Conservation (phyloP, 2,329 filamentous ascomycete genomes). For the Penicillium sp. region DNA sequence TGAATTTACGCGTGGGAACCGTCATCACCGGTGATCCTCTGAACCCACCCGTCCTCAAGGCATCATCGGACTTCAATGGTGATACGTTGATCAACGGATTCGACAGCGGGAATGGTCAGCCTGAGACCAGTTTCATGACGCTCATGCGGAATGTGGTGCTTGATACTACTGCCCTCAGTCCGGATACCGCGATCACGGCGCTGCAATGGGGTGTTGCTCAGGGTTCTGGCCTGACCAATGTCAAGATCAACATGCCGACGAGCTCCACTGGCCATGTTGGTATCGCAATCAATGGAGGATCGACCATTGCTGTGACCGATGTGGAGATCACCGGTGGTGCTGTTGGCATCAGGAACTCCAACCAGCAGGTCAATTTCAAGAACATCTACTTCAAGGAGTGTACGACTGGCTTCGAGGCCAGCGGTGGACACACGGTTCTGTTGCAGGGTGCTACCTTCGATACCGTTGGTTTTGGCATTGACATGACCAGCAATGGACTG, state of each 20-base stretch:
- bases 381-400: conserved; percentile 62
- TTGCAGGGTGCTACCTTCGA: conserved; percentile 27
- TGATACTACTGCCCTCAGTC: conserved; percentile 37
- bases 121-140: conserved; percentile 41
- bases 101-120: conserved; percentile 33
- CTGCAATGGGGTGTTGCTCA: conserved; percentile 46
- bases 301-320: conserved; percentile 32
- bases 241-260: conserved; percentile 41
- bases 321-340: conserved; percentile 32
- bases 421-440: conserved; percentile 23
- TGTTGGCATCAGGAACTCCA: conserved; percentile 34
- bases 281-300: conserved; percentile 31
- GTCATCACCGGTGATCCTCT: conserved; percentile 43
- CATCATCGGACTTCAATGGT: conserved; percentile 53
- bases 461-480: conserved; percentile 22
- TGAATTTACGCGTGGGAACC: conserved; percentile 37
- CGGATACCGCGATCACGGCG: conserved; percentile 31
- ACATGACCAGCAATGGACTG: conserved; percentile 21
- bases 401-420: conserved; percentile 50
- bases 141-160: conserved; percentile 43
- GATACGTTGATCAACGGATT: conserved; percentile 59
- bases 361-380: conserved; percentile 47
- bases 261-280: conserved; percentile 37
- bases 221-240: conserved; percentile 42
- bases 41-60: conserved; percentile 55